Evolutionary conservation across 2,329 filamentous ascomycete species (phyloP), one percentile per base, ranked within the genome.

Genomic region (Colletotrichum spinosum): DNA sequence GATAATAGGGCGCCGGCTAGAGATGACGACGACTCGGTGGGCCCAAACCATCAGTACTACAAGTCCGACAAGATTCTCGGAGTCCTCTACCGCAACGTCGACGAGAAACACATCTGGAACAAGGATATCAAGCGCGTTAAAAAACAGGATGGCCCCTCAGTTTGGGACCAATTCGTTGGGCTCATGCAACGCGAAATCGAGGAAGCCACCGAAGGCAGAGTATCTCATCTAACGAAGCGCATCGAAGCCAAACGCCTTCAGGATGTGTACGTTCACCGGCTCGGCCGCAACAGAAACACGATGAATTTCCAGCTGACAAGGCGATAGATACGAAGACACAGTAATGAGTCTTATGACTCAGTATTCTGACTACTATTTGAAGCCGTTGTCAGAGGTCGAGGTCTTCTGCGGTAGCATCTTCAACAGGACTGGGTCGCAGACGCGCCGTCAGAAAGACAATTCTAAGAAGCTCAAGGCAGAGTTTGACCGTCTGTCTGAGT

Each of bases 51-150:
- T 34, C 75, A 77, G 4, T 95, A 89, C 72, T 94, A 96, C 73
- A 77, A 76, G 38, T 93, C 90, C 2, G 70, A 87, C 0, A 93
- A 92, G 69, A 81, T 91, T 0, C 83, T 96, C 0, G 93, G 93
- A 0, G 76, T 83, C 5, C 80, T 97, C 0, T 96, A 92, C 72
- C 87, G 92, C 2, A 85, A 83, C 0, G 89, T 97, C 10, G 88
- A 97, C 69, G 92, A 96, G 74, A 81, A 83, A 50, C 83, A 84
- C 56, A 91, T 94, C 48, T 90, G 89, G 80, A 70, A 76, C 8
- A 74, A 84, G 6, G 76, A 88, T 13, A 81, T 85, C 44, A 79
- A 75, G 49, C 72, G 73, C 12, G 69, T 54, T 1, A 68, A 75
- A 4, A 70, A 69, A 8, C 70, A 54, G 10, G 64, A 52, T 2